A percentile compares a stretch with the other conserved stretches of the same genome.
Evolutionary conservation across 2,329 filamentous ascomycete species (phyloP).

Genomic region (Aspergillus neoniger): DNA sequence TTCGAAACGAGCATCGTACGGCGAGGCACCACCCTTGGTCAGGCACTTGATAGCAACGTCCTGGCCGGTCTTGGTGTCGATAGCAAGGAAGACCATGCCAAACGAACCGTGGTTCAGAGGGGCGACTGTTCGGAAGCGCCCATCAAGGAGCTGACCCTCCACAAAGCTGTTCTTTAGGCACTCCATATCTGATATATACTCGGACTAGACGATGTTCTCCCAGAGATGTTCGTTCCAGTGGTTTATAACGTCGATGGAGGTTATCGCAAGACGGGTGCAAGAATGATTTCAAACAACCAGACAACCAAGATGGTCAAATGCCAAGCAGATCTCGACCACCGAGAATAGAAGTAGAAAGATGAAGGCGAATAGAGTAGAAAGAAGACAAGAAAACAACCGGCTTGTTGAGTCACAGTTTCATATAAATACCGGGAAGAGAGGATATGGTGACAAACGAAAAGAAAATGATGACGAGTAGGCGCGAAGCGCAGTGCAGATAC

Average conservation of each 20-base stretch:
- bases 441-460: constrained; percentile 30
- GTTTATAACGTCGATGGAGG: constrained; percentile 8
- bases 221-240: constrained; percentile 12
- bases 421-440: constrained; percentile 28
- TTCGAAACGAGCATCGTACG: constrained; percentile 71
- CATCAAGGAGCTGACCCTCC: constrained; percentile 47
- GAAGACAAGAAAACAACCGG: constrained; percentile 22
- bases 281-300: constrained; percentile 28
- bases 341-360: constrained; percentile 29
- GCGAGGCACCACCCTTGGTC: constrained; percentile 73
- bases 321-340: constrained; percentile 25
- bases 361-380: constrained; percentile 18
- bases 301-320: constrained; percentile 29
- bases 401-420: constrained; percentile 28
- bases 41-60: constrained; percentile 95
- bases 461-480: constrained; percentile 26
- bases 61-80: constrained; percentile 73
- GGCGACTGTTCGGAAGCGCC: constrained; percentile 86
- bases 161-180: constrained; percentile 40
- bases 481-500: constrained; percentile 30
- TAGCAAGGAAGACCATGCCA: constrained; percentile 95
- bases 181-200: constrained; percentile 33
- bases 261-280: constrained; percentile 18
- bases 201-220: constrained; percentile 20
- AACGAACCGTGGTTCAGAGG: constrained; percentile 98